These are phyloP conservation scores for Karstenula rhodostoma DNA, from an alignment of 2,329 filamentous ascomycete species.

Conservation along the genomic window DNA sequence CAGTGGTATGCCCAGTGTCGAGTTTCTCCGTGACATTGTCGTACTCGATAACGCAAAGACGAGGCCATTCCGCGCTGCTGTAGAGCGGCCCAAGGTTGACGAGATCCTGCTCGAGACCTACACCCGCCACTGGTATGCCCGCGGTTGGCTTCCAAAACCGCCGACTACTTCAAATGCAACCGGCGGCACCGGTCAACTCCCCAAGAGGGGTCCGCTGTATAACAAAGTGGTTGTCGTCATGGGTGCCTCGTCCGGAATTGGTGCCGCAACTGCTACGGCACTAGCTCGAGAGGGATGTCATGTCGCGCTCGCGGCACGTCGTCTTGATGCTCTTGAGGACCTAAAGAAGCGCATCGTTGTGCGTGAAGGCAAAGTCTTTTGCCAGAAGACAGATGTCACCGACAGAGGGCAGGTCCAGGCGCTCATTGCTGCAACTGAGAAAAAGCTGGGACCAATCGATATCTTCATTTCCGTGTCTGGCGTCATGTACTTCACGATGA, in stretches of 20 bases:
- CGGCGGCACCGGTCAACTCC: constrained; percentile 54
- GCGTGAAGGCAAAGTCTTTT: constrained; percentile 70
- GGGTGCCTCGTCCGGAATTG: constrained; percentile 81
- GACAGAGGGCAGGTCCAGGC: constrained; percentile 70
- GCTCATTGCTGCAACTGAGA: constrained; percentile 66
- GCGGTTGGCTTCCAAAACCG: constrained; percentile 75
- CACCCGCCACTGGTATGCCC: constrained; percentile 79
- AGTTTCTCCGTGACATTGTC: constrained; percentile 74
- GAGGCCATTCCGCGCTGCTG: constrained; percentile 63
- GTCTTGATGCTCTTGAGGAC: constrained; percentile 71
- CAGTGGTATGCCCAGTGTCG: constrained; percentile 79
- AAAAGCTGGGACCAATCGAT: constrained; percentile 75
- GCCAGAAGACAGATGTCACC: constrained; percentile 77
- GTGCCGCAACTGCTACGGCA: constrained; percentile 74
- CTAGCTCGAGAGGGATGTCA: constrained; percentile 76
- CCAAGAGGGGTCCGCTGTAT: constrained; percentile 66
- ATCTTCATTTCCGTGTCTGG: constrained; percentile 82
- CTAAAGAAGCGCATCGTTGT: constrained; percentile 68
- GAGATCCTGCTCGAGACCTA: constrained; percentile 77
- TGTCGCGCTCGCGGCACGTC: constrained; percentile 75
- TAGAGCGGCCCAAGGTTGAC: constrained; percentile 75
- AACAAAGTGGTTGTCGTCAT: constrained; percentile 79
- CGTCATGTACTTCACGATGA: constrained; percentile 91
- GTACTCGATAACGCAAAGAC: constrained; percentile 77
- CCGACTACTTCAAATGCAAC: constrained; percentile 62